Conservation (phyloP, 768 basidiomycete species). For the Russula earlei region DNA sequence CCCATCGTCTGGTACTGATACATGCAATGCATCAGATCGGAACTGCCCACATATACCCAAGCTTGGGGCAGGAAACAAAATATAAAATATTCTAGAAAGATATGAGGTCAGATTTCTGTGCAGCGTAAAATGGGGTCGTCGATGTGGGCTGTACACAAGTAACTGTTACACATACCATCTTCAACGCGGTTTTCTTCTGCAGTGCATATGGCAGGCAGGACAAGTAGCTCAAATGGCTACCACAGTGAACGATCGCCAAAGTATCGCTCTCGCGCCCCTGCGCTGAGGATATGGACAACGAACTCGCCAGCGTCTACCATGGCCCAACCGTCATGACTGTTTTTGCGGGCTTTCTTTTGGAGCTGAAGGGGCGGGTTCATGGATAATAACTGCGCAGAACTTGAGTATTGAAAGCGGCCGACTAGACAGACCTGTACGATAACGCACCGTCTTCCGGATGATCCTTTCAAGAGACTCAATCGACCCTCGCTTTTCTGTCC, state of each 20-base stretch:
- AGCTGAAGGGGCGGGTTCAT: constrained; percentile 49
- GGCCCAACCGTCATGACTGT: constrained; percentile 65
- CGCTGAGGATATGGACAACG: constrained; percentile 70
- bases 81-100: too few relatives aligned
- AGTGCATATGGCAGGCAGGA: too few relatives aligned
- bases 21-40: too few relatives aligned
- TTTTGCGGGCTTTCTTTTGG: constrained; percentile 53
- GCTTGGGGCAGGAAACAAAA: too few relatives aligned
- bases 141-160: too few relatives aligned
- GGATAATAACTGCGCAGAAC: constrained; percentile 41
- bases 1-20: too few relatives aligned
- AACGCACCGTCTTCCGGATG: constrained; percentile 60
- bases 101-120: too few relatives aligned
- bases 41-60: too few relatives aligned
- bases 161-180: too few relatives aligned
- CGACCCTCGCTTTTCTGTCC: constrained; percentile 69
- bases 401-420: not conserved
- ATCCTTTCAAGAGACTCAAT: constrained; percentile 66
- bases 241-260: constrained; percentile 34
- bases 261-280: constrained; percentile 56
- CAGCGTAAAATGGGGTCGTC: too few relatives aligned
- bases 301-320: constrained; percentile 77
- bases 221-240: constrained; percentile 16
- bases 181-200: too few relatives aligned
- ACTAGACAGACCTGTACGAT: not conserved